These are phyloP conservation scores for Tuber microsphaerosporum DNA, from an alignment of 495 filamentous ascomycete genomes.

Conservation along the genomic window DNA sequence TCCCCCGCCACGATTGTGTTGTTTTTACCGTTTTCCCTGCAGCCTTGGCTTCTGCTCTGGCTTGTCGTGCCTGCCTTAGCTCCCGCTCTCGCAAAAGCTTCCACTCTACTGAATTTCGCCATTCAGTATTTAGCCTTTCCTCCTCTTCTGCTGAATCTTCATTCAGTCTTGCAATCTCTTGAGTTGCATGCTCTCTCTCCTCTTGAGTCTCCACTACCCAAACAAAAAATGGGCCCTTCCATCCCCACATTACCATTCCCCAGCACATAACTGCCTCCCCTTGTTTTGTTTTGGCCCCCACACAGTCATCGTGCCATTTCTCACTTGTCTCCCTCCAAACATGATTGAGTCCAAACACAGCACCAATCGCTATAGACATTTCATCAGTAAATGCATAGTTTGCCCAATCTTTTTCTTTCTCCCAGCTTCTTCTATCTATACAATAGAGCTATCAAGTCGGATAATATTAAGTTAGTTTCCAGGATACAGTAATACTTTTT, in stretches of 20 bases:
- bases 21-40: not conserved
- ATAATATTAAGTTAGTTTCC: not conserved
- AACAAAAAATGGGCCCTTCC: slow-evolving; percentile 7
- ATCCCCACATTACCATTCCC: slow-evolving; percentile 4
- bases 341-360: no score
- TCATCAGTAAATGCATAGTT: not conserved
- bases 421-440: not conserved
- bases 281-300: no score
- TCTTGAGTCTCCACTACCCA: not conserved
- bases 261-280: not conserved
- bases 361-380: no score
- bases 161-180: not conserved
- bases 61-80: not conserved
- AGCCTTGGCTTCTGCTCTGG: not conserved
- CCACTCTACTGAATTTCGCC: not conserved
- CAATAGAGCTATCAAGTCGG: not conserved
- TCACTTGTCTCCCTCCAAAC: no score
- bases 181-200: not conserved
- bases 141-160: not conserved
- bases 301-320: not conserved
- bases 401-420: not conserved
- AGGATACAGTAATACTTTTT: not conserved
- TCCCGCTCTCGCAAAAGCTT: not conserved
- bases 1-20: not conserved
- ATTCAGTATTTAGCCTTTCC: not conserved